Evolutionary conservation across 2,329 filamentous ascomycete genomes (phyloP).

Genomic region (Golovinomyces cichoracearum): DNA sequence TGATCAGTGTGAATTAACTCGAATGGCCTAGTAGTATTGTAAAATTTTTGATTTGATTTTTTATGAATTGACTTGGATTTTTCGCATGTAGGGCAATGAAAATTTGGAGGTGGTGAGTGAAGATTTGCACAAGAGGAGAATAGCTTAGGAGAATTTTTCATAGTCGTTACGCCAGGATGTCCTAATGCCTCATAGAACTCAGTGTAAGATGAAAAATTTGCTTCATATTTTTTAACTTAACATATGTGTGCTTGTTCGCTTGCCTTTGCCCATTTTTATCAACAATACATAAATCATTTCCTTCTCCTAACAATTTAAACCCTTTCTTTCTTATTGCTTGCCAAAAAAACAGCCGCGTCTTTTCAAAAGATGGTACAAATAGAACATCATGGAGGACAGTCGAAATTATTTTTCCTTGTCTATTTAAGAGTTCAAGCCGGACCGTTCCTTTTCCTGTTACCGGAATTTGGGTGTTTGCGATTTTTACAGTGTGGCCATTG

Average conservation of each 20-base stretch:
- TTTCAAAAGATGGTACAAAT: neutral
- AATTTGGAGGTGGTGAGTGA: neutral
- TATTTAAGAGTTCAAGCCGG: neutral
- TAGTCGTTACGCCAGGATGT: neutral
- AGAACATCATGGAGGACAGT: neutral
- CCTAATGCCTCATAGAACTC: conserved; percentile 1
- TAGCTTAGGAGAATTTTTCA: neutral
- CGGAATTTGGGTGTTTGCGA: neutral
- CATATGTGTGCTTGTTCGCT: neutral
- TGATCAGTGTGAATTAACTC: conserved; percentile 1
- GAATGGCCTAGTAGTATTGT: neutral
- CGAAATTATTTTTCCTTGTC: neutral
- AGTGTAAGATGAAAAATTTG: neutral
- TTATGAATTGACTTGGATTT: neutral
- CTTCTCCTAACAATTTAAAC: neutral
- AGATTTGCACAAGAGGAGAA: neutral
- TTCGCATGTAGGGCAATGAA: neutral
- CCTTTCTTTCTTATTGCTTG: neutral
- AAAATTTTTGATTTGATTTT: neutral
- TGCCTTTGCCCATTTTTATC: neutral
- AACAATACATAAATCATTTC: neutral
- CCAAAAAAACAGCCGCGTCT: conserved; percentile 1
- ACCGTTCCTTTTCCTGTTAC: neutral
- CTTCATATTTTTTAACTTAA: neutral
- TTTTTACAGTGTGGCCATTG: neutral